Base-by-base conservation (phyloP, 2,329 filamentous ascomycete genomes). In the Pseudogymnoascus pannorum region DNA sequence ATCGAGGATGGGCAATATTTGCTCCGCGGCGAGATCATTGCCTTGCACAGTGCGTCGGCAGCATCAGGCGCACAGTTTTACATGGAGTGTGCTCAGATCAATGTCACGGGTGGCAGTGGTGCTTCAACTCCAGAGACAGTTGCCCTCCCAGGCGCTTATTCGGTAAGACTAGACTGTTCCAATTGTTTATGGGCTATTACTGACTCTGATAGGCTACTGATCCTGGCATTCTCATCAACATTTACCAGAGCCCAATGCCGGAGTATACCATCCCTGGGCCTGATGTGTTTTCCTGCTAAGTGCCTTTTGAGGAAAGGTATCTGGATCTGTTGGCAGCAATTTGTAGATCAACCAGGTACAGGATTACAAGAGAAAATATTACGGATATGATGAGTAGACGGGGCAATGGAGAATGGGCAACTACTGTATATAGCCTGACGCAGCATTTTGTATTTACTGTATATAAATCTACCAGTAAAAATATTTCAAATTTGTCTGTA, bases 1-100 rank as follows among this genome's bases (percentile, higher is more conserved):
- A 76, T 86, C 59, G 77, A 76, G 35, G 71, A 80, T 5, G 84
- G 84, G 18, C 77, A 84, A 68, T 86, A 86, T 69, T 79, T 86
- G 61, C 76, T 85, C 9, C 79, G 83, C 16, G 80, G 82, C 60
- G 83, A 86, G 74, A 77, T 82, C 60, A 79, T 87, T 59, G 85
- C 81, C 22, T 81, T 87, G 59, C 85, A 87, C 75, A 54, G 44
- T 54, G 73, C 70, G 14, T 78, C 59, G 72, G 73, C 14, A 5
- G 14, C 59, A 2, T 44, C 31, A 6, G 78, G 77, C 3, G 78
- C 79, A 5, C 78, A 81, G 69, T 78, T 83, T 67, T 80, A 81
- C 65, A 77, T 78, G 76, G 76, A 78, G 70, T 81, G 79, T 66
- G 78, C 75, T 0, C 78, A 80, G 64, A 69, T 80, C 64, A 75